Percentiles rank a stretch among this genome's conserved stretches.
These are phyloP conservation scores for Leavenworthia alabamica DNA, from an alignment of 345 rosid genomes.

Conservation along the genomic window DNA sequence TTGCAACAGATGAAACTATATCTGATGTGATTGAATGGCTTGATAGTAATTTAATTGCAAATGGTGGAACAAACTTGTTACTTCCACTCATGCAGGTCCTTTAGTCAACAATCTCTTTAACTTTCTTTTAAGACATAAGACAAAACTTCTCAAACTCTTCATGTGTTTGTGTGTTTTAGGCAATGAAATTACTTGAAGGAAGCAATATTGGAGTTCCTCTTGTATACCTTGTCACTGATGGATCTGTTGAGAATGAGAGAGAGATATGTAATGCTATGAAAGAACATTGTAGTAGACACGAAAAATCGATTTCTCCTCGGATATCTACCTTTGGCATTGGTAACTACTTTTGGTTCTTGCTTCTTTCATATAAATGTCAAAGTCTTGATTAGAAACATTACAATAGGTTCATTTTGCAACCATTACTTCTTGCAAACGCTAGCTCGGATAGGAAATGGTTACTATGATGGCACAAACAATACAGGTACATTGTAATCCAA, in stretches of 20 bases:
- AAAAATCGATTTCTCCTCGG: slow-evolving; percentile 54
- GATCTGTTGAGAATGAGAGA: slow-evolving; percentile 78
- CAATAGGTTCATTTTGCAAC: slow-evolving; percentile 70
- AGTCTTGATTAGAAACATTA: slow-evolving; percentile 3
- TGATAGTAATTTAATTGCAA: slow-evolving; percentile 39
- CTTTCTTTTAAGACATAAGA: background rate
- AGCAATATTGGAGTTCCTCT: slow-evolving; percentile 52
- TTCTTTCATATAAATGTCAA: background rate
- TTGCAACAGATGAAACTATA: slow-evolving; percentile 48
- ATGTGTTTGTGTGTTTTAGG: slow-evolving; percentile 45
- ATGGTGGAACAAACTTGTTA: slow-evolving; percentile 68
- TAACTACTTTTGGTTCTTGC: slow-evolving; percentile 17
- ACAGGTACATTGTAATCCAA: slow-evolving; percentile 37
- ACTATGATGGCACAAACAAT: slow-evolving; percentile 55
- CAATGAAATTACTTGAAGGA: slow-evolving; percentile 62
- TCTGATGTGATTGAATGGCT: slow-evolving; percentile 63
- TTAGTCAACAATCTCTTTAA: slow-evolving; percentile 26
- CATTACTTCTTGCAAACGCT: slow-evolving; percentile 84
- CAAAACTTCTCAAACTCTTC: slow-evolving; percentile 1
- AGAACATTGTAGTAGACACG: slow-evolving; percentile 31
- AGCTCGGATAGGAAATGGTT: slow-evolving; percentile 70
- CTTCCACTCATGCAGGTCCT: slow-evolving; percentile 61
- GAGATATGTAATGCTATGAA: slow-evolving; percentile 61
- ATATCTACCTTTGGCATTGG: slow-evolving; percentile 86
- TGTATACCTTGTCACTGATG: slow-evolving; percentile 84